phyloP scores from a whole-genome alignment of 495 filamentous ascomycete species.

The Chaetomium cochliodes region DNA sequence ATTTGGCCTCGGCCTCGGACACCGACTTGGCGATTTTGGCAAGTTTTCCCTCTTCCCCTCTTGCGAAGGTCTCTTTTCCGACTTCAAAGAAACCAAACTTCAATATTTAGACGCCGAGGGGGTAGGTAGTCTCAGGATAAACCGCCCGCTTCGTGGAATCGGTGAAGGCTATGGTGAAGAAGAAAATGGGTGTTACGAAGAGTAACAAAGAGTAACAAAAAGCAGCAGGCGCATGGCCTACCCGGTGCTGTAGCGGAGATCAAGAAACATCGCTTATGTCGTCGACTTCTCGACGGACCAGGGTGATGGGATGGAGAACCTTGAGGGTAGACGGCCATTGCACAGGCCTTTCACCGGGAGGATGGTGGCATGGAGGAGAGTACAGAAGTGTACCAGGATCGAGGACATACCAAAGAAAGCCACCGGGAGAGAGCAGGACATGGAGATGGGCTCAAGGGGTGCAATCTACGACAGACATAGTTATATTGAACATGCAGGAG shows the following conservation, averaged over 20 bases:
- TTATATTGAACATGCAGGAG: not conserved
- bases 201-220: not conserved
- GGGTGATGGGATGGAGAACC: not conserved
- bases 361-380: slow-evolving; percentile 15
- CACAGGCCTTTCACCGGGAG: slow-evolving; percentile 10
- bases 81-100: not conserved
- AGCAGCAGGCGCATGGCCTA: slow-evolving; percentile 1
- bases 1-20: not conserved
- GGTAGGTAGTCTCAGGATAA: not conserved
- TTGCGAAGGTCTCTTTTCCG: not conserved
- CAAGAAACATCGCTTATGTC: not conserved
- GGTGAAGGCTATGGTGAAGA: not conserved
- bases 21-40: not conserved
- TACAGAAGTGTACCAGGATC: slow-evolving; percentile 1
- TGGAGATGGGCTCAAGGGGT: not conserved
- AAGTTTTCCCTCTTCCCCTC: not conserved
- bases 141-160: not conserved
- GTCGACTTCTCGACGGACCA: not conserved
- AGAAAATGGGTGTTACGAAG: not conserved
- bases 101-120: too few species aligned
- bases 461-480: too few species aligned
- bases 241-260: not conserved
- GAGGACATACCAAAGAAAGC: not conserved
- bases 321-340: not conserved
- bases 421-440: not conserved